A percentile compares a stretch with the other conserved stretches of the same genome.
Evolutionary conservation across 2,329 filamentous ascomycete species (phyloP).

Genomic region (Parastagonospora nodorum): DNA sequence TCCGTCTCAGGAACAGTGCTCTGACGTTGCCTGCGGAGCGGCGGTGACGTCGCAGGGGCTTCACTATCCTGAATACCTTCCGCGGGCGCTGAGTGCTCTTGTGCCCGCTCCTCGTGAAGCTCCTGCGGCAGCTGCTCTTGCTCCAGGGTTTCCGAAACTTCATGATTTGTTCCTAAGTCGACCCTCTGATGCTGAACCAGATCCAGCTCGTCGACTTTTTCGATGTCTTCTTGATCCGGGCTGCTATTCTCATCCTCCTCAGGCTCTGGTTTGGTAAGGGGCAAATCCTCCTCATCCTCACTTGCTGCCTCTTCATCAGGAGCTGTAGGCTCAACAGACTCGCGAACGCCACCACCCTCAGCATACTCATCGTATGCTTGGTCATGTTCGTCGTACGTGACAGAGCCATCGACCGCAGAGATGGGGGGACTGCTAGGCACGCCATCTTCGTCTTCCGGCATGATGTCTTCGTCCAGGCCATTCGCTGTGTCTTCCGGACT

Average conservation of each 20-base stretch:
- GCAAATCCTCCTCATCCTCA: slow-evolving; percentile 28
- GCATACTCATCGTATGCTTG: slow-evolving; percentile 18
- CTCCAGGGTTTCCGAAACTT: slow-evolving; percentile 31
- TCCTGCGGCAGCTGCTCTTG: slow-evolving; percentile 8
- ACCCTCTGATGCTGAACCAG: slow-evolving; percentile 12
- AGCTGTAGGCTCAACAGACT: slow-evolving; percentile 4
- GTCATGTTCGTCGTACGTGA: slow-evolving; percentile 27
- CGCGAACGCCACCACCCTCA: slow-evolving; percentile 18
- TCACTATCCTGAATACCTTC: neutral
- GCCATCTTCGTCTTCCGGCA: slow-evolving; percentile 29
- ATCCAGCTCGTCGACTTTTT: slow-evolving; percentile 11
- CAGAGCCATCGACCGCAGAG: slow-evolving; percentile 22
- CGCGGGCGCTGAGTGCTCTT: neutral
- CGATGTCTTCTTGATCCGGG: neutral
- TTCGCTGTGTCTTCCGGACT: slow-evolving; percentile 17
- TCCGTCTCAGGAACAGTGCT: slow-evolving; percentile 42
- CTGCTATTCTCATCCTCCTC: slow-evolving; percentile 11
- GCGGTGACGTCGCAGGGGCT: neutral
- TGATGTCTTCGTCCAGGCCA: slow-evolving; percentile 9
- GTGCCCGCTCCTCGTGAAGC: slow-evolving; percentile 5
- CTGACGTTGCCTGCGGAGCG: slow-evolving; percentile 26
- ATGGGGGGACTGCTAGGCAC: slow-evolving; percentile 47
- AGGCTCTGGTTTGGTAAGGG: slow-evolving; percentile 20
- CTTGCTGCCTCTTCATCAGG: slow-evolving; percentile 22
- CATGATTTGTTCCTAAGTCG: slow-evolving; percentile 15